A percentile compares a stretch with the other conserved stretches of the same genome.
phyloP scores from a whole-genome alignment of 805 yeast genomes.

The Candida silvicultrix region DNA sequence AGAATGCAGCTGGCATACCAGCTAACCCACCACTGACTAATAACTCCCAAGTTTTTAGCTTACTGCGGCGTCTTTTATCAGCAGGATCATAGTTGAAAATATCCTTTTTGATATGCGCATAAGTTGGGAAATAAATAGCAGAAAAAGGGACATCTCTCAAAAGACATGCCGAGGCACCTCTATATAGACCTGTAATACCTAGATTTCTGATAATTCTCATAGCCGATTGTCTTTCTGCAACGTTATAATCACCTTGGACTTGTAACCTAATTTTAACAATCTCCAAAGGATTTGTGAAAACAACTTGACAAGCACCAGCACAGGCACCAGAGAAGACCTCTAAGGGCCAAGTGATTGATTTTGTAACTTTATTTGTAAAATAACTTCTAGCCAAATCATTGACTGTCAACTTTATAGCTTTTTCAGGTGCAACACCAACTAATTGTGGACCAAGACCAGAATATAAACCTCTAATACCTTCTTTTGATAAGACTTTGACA shows the following conservation, averaged over 20 bases:
- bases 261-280: slow-evolving; percentile 93
- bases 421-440: slow-evolving; percentile 97
- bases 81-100: slow-evolving; percentile 78
- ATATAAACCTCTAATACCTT: slow-evolving; percentile 82
- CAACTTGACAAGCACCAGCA: slow-evolving; percentile 96
- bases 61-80: slow-evolving; percentile 47
- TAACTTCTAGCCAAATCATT: slow-evolving; percentile 80
- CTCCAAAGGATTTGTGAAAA: slow-evolving; percentile 93
- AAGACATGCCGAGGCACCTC: slow-evolving; percentile 87
- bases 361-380: slow-evolving; percentile 48
- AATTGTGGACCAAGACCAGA: slow-evolving; percentile 92
- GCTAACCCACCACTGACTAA: slow-evolving; percentile 88
- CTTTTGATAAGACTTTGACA: slow-evolving; percentile 63
- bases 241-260: slow-evolving; percentile 70
- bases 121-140: slow-evolving; percentile 95
- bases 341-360: slow-evolving; percentile 44
- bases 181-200: slow-evolving; percentile 82
- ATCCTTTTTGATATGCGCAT: slow-evolving; percentile 84
- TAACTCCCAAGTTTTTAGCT: slow-evolving; percentile 77
- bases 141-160: slow-evolving; percentile 94
- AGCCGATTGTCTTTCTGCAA: slow-evolving; percentile 44
- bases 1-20: slow-evolving; percentile 96
- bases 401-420: slow-evolving; percentile 92
- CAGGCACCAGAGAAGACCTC: slow-evolving; percentile 86
- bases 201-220: slow-evolving; percentile 67